Evolutionary conservation across 73 alveolate species (phyloP).

Genomic region (Tetrahymena elliotti): DNA sequence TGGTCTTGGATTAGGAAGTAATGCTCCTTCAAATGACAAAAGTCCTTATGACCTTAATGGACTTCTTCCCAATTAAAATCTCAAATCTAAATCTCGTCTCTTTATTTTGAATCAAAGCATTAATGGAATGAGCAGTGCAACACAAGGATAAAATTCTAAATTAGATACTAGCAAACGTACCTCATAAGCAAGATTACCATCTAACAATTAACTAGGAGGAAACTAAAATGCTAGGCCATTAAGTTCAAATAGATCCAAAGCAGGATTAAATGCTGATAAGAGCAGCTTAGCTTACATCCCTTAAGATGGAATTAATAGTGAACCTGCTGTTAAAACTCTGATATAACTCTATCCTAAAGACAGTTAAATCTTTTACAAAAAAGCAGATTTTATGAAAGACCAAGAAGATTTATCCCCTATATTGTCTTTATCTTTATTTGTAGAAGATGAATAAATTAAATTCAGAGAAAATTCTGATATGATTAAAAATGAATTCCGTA

Average conservation of each 20-base stretch:
- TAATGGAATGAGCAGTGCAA: background rate
- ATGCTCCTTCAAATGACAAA: background rate
- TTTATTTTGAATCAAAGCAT: background rate
- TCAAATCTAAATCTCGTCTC: background rate
- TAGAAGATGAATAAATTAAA: constrained; percentile 16
- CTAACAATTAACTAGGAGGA: background rate
- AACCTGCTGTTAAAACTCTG: background rate
- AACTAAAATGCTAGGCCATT: background rate
- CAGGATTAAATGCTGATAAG: background rate
- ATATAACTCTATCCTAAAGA: background rate
- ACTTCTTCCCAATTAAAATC: background rate
- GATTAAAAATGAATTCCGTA: constrained; percentile 11
- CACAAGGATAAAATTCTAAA: background rate
- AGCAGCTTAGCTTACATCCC: background rate
- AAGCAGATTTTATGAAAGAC: background rate
- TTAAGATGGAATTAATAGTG: background rate
- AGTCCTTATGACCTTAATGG: background rate
- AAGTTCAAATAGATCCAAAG: background rate
- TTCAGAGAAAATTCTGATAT: constrained; percentile 8
- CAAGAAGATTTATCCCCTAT: constrained; percentile 10
- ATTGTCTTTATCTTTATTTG: background rate
- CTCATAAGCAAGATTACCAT: background rate
- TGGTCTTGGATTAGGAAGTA: background rate
- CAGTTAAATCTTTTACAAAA: background rate
- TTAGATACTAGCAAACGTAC: background rate